Evolutionary conservation across 352 stramenopile genomes (phyloP), one percentile per base, ranked within the genome.

Genomic region (Phytopythium kandeliae): DNA sequence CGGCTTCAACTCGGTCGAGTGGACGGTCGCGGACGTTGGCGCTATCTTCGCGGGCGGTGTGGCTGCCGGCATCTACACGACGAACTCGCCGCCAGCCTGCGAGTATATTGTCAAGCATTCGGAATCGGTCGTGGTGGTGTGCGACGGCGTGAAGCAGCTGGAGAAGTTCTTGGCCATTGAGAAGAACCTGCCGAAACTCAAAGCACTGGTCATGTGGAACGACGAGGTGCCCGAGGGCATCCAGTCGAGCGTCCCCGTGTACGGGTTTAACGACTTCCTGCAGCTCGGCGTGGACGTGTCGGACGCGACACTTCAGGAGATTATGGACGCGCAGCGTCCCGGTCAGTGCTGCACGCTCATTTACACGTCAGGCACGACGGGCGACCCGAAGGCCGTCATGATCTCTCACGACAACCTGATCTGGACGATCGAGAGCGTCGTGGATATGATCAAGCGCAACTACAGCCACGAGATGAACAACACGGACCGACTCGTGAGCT

Each of bases 321-420:
- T 81, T 55, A 92, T 96, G 55, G 75, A 78, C 25, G 66, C 58
- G 4, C 78, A 93, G 58, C 87, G 90, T 57, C 86, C 89, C 0
- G 84, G 85, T 35, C 73, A 96, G 62, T 96, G 85, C 65, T 89
- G 78, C 64, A 85, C 86, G 54, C 70, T 98, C 44, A 97, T 98
- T 56, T 98, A 98, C 75, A 98, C 93, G 49, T 97, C 86, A 26
- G 95, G 95, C 56, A 98, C 93, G 55, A 98, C 95, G 17, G 89
- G 95, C 28, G 66, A 87, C 56, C 95, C 95, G n/a, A 98, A 98
- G 73, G 93, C 89, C 24, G 95, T 98, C 25, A 98, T 98, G 93
- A 92, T 98, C 54, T 96, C 85, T 43, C 89, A 98, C 74, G 92
- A 98, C 69, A 98, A 98, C 65, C 69, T 98, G 13, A 80, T 80